These are phyloP conservation scores for Persicaria maculosa DNA, from an alignment of 148 eudicot species.

Conservation along the genomic window DNA sequence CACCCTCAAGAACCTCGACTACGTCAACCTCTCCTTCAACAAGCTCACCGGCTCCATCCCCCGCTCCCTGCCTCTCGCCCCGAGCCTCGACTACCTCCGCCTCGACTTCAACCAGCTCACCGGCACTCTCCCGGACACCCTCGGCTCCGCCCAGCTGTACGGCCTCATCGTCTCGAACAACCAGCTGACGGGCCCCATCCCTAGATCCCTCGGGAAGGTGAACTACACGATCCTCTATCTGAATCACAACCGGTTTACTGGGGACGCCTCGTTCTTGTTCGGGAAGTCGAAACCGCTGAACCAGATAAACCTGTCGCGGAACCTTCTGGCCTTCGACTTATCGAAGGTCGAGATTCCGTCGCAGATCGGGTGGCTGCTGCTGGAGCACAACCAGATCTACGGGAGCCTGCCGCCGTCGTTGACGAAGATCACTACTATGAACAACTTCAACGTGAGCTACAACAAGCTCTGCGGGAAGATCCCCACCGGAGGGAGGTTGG, in stretches of 20 bases:
- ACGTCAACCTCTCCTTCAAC: slow-evolving; percentile 24
- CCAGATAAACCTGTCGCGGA: slow-evolving; percentile 20
- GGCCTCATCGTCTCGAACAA: slow-evolving; percentile 22
- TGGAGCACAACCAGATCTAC: slow-evolving; percentile 35
- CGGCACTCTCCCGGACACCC: slow-evolving; percentile 29
- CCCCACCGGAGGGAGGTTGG: slow-evolving; percentile 22
- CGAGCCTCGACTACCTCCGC: slow-evolving; percentile 2
- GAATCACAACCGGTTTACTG: slow-evolving; percentile 20
- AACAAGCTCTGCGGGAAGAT: slow-evolving; percentile 41
- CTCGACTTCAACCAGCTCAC: slow-evolving; percentile 16
- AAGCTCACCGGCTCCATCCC: slow-evolving; percentile 28
- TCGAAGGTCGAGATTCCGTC: slow-evolving; percentile 19
- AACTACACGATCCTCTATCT: slow-evolving; percentile 15
- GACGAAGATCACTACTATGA: slow-evolving; percentile 12
- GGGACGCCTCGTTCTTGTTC: slow-evolving; percentile 41
- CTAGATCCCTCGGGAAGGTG: slow-evolving; percentile 18
- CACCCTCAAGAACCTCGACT: slow-evolving; percentile 13
- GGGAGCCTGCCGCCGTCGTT: slow-evolving; percentile 27
- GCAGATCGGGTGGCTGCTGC: slow-evolving; percentile 13
- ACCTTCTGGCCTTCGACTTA: slow-evolving; percentile 27
- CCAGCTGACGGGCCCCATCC: slow-evolving; percentile 28
- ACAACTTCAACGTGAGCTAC: slow-evolving; percentile 31
- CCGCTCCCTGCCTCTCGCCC: slow-evolving; percentile 18
- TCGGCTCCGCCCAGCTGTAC: slow-evolving; percentile 17
- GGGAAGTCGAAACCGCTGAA: slow-evolving; percentile 13